Conservation (phyloP, 495 filamentous ascomycete species). For the Margaritispora aquatica region DNA sequence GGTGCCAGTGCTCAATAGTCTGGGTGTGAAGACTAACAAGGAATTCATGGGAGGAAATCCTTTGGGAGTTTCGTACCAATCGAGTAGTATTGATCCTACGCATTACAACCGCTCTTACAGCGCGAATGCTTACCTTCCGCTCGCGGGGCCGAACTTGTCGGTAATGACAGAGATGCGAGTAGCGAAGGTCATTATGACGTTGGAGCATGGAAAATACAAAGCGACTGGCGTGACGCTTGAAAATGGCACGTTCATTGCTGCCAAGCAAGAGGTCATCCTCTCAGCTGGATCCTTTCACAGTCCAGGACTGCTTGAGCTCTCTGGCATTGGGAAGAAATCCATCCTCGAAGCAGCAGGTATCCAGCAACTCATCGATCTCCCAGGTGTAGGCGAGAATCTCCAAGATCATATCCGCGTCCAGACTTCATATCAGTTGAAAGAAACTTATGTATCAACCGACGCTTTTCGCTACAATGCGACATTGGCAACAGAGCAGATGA, state of each 20-base stretch:
- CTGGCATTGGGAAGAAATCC: conserved; percentile 16
- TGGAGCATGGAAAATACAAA: too few species aligned
- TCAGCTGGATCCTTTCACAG: conserved; percentile 26
- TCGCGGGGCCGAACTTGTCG: conserved; percentile 36
- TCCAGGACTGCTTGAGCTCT: conserved; percentile 8
- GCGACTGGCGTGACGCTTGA: conserved; percentile 28
- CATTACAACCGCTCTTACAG: conserved; percentile 34
- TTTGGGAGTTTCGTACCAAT: conserved; percentile 32
- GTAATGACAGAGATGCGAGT: conserved; percentile 41
- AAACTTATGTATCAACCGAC: conserved; percentile 20
- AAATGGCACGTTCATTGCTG: conserved; percentile 17
- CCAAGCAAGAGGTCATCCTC: conserved; percentile 19
- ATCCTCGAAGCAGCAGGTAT: conserved; percentile 41
- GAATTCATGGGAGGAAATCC: conserved; percentile 32
- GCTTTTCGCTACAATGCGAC: conserved; percentile 22
- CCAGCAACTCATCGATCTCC: conserved; percentile 47
- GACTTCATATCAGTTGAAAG: conserved; percentile 23
- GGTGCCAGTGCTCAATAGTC: conserved; percentile 26
- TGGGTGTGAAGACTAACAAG: conserved; percentile 27
- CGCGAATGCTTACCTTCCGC: conserved; percentile 16
- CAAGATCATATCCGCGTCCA: conserved; percentile 46
- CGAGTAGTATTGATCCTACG: conserved; percentile 30
- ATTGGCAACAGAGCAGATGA: conserved; percentile 20
- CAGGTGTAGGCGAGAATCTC: conserved; percentile 56
- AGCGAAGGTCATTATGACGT: conserved; percentile 36